Base-by-base conservation (phyloP, 2,329 filamentous ascomycete species). In the Endoconidiophora polonica region DNA sequence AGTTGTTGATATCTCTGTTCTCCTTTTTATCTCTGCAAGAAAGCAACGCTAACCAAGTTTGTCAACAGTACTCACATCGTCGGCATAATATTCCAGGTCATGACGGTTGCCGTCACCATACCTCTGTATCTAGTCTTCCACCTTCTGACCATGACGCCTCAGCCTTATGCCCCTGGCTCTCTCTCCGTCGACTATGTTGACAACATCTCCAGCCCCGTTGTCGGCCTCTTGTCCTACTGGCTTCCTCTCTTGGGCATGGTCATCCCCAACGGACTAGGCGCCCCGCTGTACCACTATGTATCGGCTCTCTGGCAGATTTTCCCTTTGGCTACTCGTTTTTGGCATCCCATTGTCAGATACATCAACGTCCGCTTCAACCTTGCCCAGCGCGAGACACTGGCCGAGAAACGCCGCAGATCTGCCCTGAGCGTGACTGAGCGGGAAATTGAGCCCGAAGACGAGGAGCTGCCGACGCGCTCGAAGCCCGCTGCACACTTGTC, bases 271-370 rank as follows among this genome's bases (percentile, higher is more conserved):
- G 14, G 33, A 16, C 9, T 47, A 4, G n/a, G 12, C 14, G 14
- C 38, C 6, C 44, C 49, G 7, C 3, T 9, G 10, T 36, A 40
- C 46, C 20, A 52, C 46, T 49, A 45, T 23, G 18, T 24, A 46
- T 39, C 18, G 20, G 50, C 50, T 37, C 7, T 49, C 1, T 52
- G 46, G 50, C 50, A 52, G 37, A n/a, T 52, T 37, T 52, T 52
- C 26, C 50, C 50, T 4, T 5, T 39, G 7, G 39, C 40, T 5
- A 40, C 48, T 16, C n/a, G 4, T 2, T 24, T 40, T 24, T 39
- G 33, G 22, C 50, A 48, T 33, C 26, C 12, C 18, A 14, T 43
- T 5, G 23, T 5, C 5, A 40, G 7, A 3, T 14, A 22, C 33
- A 26, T 45, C 41, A 16, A 48, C 14, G 12, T 39, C 16, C 36